Percentiles rank a stretch among this genome's conserved stretches.
Evolutionary conservation across 2,329 filamentous ascomycete species (phyloP).

Genomic region (Clonostachys rhizophaga): DNA sequence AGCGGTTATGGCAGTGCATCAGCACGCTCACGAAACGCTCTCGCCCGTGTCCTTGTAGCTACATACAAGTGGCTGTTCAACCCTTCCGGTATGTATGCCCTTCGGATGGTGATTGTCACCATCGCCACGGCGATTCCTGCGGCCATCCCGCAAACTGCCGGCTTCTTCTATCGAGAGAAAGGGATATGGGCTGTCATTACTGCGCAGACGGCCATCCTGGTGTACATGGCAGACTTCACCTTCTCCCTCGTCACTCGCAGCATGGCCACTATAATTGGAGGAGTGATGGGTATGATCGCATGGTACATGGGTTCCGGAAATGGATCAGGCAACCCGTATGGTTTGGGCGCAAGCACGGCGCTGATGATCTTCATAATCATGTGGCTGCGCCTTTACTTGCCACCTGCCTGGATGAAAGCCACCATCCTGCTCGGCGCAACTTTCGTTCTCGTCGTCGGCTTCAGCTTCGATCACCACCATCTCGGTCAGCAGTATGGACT

Average conservation of each 20-base stretch:
- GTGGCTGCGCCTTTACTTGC: constrained; percentile 26
- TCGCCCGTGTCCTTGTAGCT: constrained; percentile 16
- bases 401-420: constrained; percentile 16
- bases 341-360: constrained; percentile 37
- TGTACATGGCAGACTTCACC: constrained; percentile 46
- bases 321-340: constrained; percentile 43
- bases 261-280: constrained; percentile 39
- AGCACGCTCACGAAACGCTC: constrained; percentile 5
- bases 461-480: constrained; percentile 39
- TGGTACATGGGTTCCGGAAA: constrained; percentile 47
- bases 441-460: constrained; percentile 36
- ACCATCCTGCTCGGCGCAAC: constrained; percentile 27
- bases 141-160: constrained; percentile 31
- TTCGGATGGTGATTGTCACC: constrained; percentile 41
- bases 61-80: constrained; percentile 34
- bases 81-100: constrained; percentile 35
- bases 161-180: constrained; percentile 46
- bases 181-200: constrained; percentile 48
- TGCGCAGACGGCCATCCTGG: constrained; percentile 38
- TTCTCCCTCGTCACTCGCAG: constrained; percentile 34
- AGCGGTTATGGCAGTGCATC: neutral
- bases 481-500: constrained; percentile 31
- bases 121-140: constrained; percentile 35
- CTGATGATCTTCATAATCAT: constrained; percentile 25
- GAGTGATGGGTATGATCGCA: constrained; percentile 35